These are phyloP conservation scores for Pythium plurisporium DNA, from an alignment of 352 stramenopile genomes.

Conservation along the genomic window DNA sequence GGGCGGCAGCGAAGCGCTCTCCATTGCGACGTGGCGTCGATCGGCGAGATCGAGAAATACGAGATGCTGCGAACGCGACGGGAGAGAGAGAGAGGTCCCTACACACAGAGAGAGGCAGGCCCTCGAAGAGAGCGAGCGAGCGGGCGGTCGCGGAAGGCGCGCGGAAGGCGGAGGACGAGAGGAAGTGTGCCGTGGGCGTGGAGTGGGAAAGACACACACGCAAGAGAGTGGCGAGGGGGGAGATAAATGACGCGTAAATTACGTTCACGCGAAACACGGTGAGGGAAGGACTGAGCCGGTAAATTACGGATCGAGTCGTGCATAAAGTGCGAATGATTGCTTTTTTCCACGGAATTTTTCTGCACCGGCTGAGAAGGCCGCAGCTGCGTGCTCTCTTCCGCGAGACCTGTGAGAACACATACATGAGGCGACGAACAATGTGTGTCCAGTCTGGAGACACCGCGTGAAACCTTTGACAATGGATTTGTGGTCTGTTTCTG, in stretches of 20 bases:
- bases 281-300: neutral
- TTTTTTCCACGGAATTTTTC: conserved; percentile 11
- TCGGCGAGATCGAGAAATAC: conserved; percentile 13
- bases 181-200: neutral
- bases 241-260: neutral
- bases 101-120: too few species aligned
- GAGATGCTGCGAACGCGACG: neutral
- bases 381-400: conserved; percentile 10
- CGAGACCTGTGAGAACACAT: neutral
- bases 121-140: too few species aligned
- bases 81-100: too few species aligned
- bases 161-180: neutral
- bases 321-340: neutral
- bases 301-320: neutral
- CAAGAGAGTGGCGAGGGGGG: too few species aligned
- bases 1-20: conserved; percentile 7
- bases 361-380: neutral
- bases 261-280: neutral
- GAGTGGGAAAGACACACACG: too few species aligned
- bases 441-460: neutral
- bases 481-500: neutral
- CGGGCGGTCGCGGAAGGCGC: neutral
- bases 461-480: neutral
- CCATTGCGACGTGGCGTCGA: conserved; percentile 11
- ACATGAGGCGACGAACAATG: neutral